Conservation (phyloP, 768 basidiomycete genomes). For the Boletus patriciae region DNA sequence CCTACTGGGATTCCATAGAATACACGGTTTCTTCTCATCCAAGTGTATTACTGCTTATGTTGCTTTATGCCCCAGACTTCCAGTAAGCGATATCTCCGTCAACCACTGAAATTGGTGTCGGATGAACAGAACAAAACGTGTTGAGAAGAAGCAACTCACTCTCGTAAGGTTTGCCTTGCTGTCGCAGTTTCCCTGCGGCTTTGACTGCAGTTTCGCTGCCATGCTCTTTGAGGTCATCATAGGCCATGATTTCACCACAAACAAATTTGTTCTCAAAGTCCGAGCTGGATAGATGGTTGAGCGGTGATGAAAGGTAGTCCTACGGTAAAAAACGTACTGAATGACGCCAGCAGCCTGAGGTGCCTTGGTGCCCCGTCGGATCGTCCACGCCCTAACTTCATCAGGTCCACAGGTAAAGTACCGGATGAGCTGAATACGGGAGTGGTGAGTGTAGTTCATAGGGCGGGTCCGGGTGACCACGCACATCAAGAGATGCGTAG, state of each 20-base stretch:
- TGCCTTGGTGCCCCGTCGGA: conserved; percentile 89
- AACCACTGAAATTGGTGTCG: conserved; percentile 50
- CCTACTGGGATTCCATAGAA: conserved; percentile 7
- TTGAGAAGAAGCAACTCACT: conserved; percentile 48
- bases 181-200: conserved; percentile 90
- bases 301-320: background rate
- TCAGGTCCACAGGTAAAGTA: conserved; percentile 98
- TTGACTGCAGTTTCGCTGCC: conserved; percentile 91
- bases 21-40: conserved; percentile 8
- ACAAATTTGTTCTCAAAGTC: conserved; percentile 99
- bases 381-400: conserved; percentile 98
- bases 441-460: background rate
- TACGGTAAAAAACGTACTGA: conserved; percentile 59
- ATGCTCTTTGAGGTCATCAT: conserved; percentile 85
- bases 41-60: conserved; percentile 30
- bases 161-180: conserved; percentile 97
- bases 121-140: conserved; percentile 1
- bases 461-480: conserved; percentile 23
- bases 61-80: conserved; percentile 64
- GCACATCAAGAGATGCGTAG: conserved; percentile 80
- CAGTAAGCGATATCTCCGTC: conserved; percentile 93
- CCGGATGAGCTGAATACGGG: conserved; percentile 68
- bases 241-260: conserved; percentile 96
- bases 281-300: conserved; percentile 48
- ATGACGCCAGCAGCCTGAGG: conserved; percentile 98